Evolutionary conservation across 2,329 filamentous ascomycete genomes (phyloP).

Genomic region (Alternaria gansuensis): DNA sequence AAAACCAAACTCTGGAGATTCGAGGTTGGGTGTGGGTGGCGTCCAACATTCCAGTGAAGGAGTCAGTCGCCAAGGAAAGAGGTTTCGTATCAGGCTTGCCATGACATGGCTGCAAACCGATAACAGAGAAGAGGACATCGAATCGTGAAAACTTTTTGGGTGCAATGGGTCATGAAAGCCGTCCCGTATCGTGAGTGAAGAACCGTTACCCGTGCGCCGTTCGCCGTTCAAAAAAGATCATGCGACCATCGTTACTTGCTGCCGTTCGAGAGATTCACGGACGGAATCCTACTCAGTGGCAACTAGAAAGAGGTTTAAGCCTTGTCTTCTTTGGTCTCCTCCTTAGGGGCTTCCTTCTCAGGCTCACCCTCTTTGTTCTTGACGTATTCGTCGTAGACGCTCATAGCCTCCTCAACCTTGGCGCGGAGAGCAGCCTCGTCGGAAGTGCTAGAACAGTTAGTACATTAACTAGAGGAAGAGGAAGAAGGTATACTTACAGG

Average conservation of each 20-base stretch:
- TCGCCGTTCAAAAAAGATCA: constrained; percentile 45
- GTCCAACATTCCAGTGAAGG: constrained; percentile 45
- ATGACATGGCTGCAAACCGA: constrained; percentile 17
- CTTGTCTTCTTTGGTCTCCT: constrained; percentile 60
- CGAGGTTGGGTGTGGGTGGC: constrained; percentile 21
- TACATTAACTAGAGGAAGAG: constrained; percentile 13
- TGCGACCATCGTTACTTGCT: constrained; percentile 40
- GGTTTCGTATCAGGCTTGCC: constrained; percentile 20
- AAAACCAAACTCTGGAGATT: constrained; percentile 26
- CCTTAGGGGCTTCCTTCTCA: constrained; percentile 52
- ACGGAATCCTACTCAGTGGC: constrained; percentile 44
- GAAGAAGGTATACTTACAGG: constrained; percentile 74
- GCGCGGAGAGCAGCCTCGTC: constrained; percentile 87
- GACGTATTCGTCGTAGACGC: constrained; percentile 98
- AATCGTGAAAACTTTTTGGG: constrained; percentile 50
- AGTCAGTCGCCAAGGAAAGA: constrained; percentile 32
- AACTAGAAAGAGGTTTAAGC: constrained; percentile 49
- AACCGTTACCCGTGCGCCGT: constrained; percentile 49
- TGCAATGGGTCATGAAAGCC: constrained; percentile 45
- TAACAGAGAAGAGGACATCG: constrained; percentile 31
- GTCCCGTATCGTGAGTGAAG: constrained; percentile 41
- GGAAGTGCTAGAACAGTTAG: constrained; percentile 72
- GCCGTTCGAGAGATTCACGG: constrained; percentile 38
- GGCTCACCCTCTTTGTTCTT: constrained; percentile 73
- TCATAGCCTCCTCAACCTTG: constrained; percentile 97